Base-by-base conservation (phyloP, 129 eudicot genomes). In the Rutidosis leptorrhynchoides region DNA sequence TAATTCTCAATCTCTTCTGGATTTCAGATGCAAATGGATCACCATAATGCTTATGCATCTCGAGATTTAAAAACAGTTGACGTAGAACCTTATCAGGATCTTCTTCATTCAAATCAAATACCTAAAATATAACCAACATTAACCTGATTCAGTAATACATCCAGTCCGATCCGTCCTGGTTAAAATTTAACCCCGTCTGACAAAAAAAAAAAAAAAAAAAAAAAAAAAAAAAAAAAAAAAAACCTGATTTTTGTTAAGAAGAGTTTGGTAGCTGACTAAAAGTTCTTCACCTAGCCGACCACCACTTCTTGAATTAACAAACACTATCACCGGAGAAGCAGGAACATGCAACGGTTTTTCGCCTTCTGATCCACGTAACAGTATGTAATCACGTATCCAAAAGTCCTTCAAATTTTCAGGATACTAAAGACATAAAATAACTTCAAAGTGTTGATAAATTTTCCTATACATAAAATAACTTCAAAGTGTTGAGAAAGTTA, bases 251-350 rank as follows among this genome's bases (percentile, higher is more conserved):
- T 72, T 67, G 71, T 89, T 89, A 4, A 89, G 74, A 35, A 89
- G 84, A 42, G 55, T 57, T 29, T 85, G 84, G 74, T 82, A 89
- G 61, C 90, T 83, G 12, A 58, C 6, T 48, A 86, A 67, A 70
- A 89, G 90, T 76, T 89, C 83, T 64, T 84, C 95, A 20, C 96
- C 96, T 5, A 89, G 75, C 82, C 83, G 96, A 24, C 96, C 96
- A 26, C 96, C 96, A 76, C 95, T 89, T 82, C 65, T 86, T 22
- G 95, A 76, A 71, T 89, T 89, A 66, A 89, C 59, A 64, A 89
- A 86, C 26, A 86, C 96, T 12, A 89, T 67, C 58, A 89, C 88
- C 5, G 96, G 96, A 64, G 84, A 89, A 4, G 71, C 77, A 49
- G 96, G 88, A 62, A 75, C 72, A 46, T 56, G 61, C 17, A 73